Base-by-base conservation (phyloP, 2,329 filamentous ascomycete genomes). In the Diaporthe vaccinii region DNA sequence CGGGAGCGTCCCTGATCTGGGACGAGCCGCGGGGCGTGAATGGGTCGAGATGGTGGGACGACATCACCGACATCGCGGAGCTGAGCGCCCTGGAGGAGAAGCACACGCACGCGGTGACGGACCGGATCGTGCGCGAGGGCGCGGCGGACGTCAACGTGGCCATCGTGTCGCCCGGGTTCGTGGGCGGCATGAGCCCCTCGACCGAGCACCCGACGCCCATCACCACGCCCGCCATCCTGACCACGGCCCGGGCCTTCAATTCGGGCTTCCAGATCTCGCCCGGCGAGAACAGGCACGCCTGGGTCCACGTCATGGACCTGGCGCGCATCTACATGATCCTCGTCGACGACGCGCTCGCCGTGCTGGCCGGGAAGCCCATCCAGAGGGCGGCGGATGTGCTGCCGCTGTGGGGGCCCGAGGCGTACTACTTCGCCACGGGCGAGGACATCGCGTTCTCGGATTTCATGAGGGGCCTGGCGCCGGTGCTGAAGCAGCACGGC, bases 1-100 rank as follows among this genome's bases (percentile, higher is more conserved):
- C 77, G 6, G 77, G 78, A 14, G 77, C 76, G 3, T 78, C 73
- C 9, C 75, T 78, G 34, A 76, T 78, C 72, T 78, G 77, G 72
- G 73, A 78, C 59, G 67, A 77, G 62, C 70, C 74, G 0, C 62
- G 73, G 15, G 78, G 78, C 17, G 25, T 44, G 22, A 61, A 61
- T 34, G 68, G 73, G 5, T 75, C 74, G 3, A 55, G 69, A 9
- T 67, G 74, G 39, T 79, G 78, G 78, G 78, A 79, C 72, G 78
- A 79, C 71, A 62, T 79, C 12, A 67, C 41, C 5, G 76, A 79
- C 58, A 58, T 77, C 14, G 34, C 58, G 53, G 75, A 77, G 17
- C 72, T 78, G 57, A 68, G 31, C 59, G 46, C 62, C 22, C 74
- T 74, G 68, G 73, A 68, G 14, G 75, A 77, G 36, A 61, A 62